Evolutionary conservation across 2,329 filamentous ascomycete genomes (phyloP), one percentile per base, ranked within the genome.

Genomic region (Aspergillus sojae): DNA sequence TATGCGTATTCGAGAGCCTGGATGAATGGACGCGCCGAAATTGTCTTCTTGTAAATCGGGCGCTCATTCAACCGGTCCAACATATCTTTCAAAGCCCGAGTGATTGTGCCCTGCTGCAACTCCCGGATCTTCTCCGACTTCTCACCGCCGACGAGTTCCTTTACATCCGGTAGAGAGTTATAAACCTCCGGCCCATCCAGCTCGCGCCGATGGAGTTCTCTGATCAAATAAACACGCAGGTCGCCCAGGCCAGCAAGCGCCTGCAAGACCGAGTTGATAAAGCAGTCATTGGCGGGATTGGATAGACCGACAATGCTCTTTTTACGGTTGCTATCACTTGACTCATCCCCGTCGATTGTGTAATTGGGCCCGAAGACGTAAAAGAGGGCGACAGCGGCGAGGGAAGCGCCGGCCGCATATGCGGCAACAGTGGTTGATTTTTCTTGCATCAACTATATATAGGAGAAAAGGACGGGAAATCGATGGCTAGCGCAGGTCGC

Each of bases 321-420:
- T 79, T 93, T 95, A 70, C 91, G 89, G 66, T 81, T 81, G 61
- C 85, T 86, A 65, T 78, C 82, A 62, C 79, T 80, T 28, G 83
- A 82, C 58, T 89, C 86, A 62, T 95, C 91, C 74, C 90, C 89
- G 80, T 99, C 94, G 77, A 98, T 90, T 72, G 96, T 92, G 79
- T 94, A 98, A 58, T 94, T 98, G n/a, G 95, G 95, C 10, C 91
- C 93, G 80, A 99, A 98, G 71, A 98, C 94, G 80, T 98, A 99
- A 77, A 98, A 92, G 62, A 98, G 87, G 36, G 95, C 94, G 67
- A 96, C 92, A 66, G 95, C 95, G 61, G 95, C 95, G 67, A 99
- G 90, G 60, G 94, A 97, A 65, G 94, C 95, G 71, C 94, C 94
- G 64, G 94, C 95, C 73, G 95, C 95, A 80, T 99, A 99, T 52